These are phyloP conservation scores for Vaccinium macrocarpon DNA, from an alignment of 148 eudicot genomes.

Conservation along the genomic window DNA sequence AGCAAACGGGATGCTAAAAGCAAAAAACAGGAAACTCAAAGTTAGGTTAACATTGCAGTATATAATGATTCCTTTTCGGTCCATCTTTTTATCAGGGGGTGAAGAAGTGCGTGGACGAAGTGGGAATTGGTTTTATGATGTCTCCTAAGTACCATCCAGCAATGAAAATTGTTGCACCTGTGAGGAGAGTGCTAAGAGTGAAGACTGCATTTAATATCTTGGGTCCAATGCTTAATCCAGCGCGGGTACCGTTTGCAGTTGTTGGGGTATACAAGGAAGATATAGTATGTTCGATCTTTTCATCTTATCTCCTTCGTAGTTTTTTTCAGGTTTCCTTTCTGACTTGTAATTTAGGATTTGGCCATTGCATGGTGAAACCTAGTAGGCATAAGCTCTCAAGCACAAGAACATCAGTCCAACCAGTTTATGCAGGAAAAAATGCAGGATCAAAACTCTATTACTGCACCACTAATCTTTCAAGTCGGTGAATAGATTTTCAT, in stretches of 20 bases:
- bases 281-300: conserved; percentile 42
- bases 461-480: not conserved
- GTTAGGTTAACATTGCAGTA: not conserved
- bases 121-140: conserved; percentile 98
- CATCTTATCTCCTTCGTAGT: not conserved
- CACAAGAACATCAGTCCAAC: not conserved
- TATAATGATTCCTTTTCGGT: not conserved
- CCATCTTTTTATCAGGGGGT: conserved; percentile 23
- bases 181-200: conserved; percentile 74
- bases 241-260: conserved; percentile 88
- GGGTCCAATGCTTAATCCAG: conserved; percentile 97
- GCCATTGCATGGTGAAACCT: not conserved
- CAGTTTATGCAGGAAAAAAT: not conserved
- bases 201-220: conserved; percentile 88
- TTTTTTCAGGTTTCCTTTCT: not conserved
- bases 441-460: not conserved
- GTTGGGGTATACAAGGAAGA: conserved; percentile 81
- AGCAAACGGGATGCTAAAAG: too few species aligned
- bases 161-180: conserved; percentile 86
- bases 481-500: not conserved
- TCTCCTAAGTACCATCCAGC: conserved; percentile 89
- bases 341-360: not conserved
- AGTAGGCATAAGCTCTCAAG: not conserved
- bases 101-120: conserved; percentile 39
- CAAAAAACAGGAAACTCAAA: not conserved